These are phyloP conservation scores for Pholiota conissans DNA, from an alignment of 768 basidiomycete species.

Conservation along the genomic window DNA sequence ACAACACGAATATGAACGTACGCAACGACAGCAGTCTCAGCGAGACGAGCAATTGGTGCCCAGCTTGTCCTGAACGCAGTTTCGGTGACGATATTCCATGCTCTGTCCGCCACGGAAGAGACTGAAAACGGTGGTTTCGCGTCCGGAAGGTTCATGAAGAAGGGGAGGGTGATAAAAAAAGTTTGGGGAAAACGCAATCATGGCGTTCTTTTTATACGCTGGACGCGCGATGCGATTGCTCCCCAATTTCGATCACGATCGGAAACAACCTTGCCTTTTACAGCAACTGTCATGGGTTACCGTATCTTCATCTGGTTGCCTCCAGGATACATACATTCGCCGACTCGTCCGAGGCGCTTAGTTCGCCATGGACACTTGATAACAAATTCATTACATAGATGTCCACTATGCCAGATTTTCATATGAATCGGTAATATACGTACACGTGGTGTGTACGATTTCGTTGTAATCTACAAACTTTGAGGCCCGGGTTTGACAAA, in stretches of 20 bases:
- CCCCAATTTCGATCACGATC: slow-evolving; percentile 18
- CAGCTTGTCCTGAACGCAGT: slow-evolving; percentile 42
- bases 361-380: background rate
- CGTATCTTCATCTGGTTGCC: background rate
- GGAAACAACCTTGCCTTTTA: slow-evolving; percentile 7
- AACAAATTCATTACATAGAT: background rate
- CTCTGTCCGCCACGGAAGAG: slow-evolving; percentile 37
- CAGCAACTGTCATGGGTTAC: background rate
- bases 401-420: too few relatives aligned
- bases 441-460: too few relatives aligned
- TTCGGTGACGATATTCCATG: slow-evolving; percentile 43
- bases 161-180: background rate
- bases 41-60: slow-evolving; percentile 40
- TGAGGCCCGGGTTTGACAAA: too few relatives aligned
- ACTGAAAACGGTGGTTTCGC: slow-evolving; percentile 47
- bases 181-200: background rate
- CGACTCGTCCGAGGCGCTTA: background rate
- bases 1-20: slow-evolving; percentile 24
- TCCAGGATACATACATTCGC: background rate
- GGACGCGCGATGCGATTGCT: slow-evolving; percentile 6
- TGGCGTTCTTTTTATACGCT: slow-evolving; percentile 10
- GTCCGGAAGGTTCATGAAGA: slow-evolving; percentile 20
- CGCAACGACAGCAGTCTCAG: slow-evolving; percentile 48
- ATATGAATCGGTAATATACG: too few relatives aligned
- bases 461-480: too few relatives aligned